Conservation (phyloP, 1,139 yeast genomes). For the Kluyveromyces marxianus region DNA sequence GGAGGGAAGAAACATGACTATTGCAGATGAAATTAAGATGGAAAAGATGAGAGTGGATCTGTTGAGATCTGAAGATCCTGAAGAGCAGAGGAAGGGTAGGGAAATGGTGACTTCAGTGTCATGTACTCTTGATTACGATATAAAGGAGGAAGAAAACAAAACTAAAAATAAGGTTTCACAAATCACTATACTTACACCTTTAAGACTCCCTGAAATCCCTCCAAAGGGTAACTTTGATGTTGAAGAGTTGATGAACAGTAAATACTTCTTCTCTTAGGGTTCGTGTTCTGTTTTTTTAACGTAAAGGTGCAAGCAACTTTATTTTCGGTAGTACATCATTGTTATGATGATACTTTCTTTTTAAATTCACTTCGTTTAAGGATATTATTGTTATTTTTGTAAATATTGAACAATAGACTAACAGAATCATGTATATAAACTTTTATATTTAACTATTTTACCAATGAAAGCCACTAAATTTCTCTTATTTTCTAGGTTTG, state of each 20-base stretch:
- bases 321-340: not conserved
- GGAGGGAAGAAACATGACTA: slow-evolving; percentile 51
- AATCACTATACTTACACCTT: slow-evolving; percentile 45
- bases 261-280: slow-evolving; percentile 61
- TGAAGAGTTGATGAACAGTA: slow-evolving; percentile 57
- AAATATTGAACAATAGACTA: not conserved
- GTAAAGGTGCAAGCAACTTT: not conserved
- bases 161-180: slow-evolving; percentile 13
- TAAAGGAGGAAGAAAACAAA: slow-evolving; percentile 26
- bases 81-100: slow-evolving; percentile 44
- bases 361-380: not conserved
- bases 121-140: slow-evolving; percentile 39
- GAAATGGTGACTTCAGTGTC: slow-evolving; percentile 70
- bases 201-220: slow-evolving; percentile 70
- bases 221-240: slow-evolving; percentile 82
- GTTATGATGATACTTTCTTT: not conserved
- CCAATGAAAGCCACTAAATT: too few species aligned
- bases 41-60: slow-evolving; percentile 59
- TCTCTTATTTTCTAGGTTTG: too few species aligned
- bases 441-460: too few species aligned
- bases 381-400: not conserved
- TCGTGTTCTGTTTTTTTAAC: not conserved
- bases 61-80: slow-evolving; percentile 46
- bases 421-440: not conserved
- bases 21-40: slow-evolving; percentile 65